phyloP scores from a whole-genome alignment of 805 yeast genomes.

The Ogataea pignaliae region DNA sequence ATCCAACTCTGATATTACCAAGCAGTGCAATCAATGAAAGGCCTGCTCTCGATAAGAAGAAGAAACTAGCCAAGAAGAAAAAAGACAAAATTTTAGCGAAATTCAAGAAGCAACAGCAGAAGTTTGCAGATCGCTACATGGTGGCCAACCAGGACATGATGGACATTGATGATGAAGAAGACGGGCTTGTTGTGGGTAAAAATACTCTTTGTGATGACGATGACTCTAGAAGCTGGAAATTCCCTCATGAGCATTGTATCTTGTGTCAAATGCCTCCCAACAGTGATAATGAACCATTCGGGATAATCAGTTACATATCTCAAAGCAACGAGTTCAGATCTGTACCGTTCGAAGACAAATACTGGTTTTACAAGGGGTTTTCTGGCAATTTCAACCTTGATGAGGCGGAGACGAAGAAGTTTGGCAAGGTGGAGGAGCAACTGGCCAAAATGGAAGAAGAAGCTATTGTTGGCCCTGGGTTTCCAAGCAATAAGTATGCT shows the following conservation, averaged over 20 bases:
- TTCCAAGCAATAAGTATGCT: conserved; percentile 36
- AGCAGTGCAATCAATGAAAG: conserved; percentile 21
- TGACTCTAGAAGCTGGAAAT: conserved; percentile 51
- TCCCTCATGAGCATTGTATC: conserved; percentile 72
- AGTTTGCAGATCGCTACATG: conserved; percentile 57
- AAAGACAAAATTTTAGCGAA: conserved; percentile 71
- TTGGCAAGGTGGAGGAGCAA: conserved; percentile 31
- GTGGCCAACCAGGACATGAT: background rate
- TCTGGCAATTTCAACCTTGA: conserved; percentile 44
- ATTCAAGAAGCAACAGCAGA: conserved; percentile 72
- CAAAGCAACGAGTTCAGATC: conserved; percentile 56
- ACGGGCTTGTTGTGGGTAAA: conserved; percentile 1
- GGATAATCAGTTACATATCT: conserved; percentile 61
- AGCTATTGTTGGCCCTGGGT: conserved; percentile 67
- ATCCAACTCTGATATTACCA: conserved; percentile 9
- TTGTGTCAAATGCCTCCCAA: conserved; percentile 74
- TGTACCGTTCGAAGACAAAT: conserved; percentile 57
- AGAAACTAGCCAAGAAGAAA: conserved; percentile 63
- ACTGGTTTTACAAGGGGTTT: conserved; percentile 64
- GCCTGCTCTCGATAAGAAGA: conserved; percentile 52
- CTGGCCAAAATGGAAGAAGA: conserved; percentile 34
- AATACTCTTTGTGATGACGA: conserved; percentile 35
- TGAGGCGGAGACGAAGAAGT: conserved; percentile 7
- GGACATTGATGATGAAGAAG: background rate
- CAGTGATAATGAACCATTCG: conserved; percentile 59